Evolutionary conservation across 2,329 filamentous ascomycete genomes (phyloP).

Genomic region (Aspergillus sp.): DNA sequence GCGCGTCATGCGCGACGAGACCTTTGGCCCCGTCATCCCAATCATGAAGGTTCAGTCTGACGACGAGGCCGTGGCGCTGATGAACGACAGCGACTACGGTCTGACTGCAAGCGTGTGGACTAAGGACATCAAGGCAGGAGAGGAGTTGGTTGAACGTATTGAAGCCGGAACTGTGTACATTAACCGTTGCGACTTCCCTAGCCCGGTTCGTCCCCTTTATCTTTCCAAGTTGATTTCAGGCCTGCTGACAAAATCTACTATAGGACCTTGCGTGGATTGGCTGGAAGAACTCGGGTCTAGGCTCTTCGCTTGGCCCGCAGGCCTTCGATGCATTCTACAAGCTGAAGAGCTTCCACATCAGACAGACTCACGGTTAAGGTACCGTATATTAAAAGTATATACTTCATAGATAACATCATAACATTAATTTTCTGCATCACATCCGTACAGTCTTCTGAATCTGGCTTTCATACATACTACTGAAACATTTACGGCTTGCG

Average conservation of each 20-base stretch:
- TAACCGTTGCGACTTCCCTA: conserved; percentile 86
- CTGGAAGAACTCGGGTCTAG: conserved; percentile 91
- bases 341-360: conserved; percentile 90
- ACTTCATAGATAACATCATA: not conserved
- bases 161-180: conserved; percentile 93
- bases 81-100: conserved; percentile 92
- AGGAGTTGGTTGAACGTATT: conserved; percentile 72
- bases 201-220: conserved; percentile 59
- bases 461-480: too few relatives aligned
- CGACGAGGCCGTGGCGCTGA: conserved; percentile 73
- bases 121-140: conserved; percentile 72
- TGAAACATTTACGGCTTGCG: not conserved
- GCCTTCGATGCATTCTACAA: conserved; percentile 92
- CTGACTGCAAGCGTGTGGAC: conserved; percentile 93
- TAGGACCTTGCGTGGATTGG: conserved; percentile 88
- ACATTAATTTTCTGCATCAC: not conserved
- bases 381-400: not conserved
- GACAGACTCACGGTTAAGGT: conserved; percentile 16
- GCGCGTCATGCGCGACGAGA: conserved; percentile 87
- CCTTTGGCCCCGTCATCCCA: conserved; percentile 86
- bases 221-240: not conserved
- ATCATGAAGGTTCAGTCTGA: conserved; percentile 81
- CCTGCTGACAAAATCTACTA: not conserved
- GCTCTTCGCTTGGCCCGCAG: conserved; percentile 78
- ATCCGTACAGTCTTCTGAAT: not conserved